Base-by-base conservation (phyloP, 2,329 filamentous ascomycete genomes). In the Ilyonectria sp. region DNA sequence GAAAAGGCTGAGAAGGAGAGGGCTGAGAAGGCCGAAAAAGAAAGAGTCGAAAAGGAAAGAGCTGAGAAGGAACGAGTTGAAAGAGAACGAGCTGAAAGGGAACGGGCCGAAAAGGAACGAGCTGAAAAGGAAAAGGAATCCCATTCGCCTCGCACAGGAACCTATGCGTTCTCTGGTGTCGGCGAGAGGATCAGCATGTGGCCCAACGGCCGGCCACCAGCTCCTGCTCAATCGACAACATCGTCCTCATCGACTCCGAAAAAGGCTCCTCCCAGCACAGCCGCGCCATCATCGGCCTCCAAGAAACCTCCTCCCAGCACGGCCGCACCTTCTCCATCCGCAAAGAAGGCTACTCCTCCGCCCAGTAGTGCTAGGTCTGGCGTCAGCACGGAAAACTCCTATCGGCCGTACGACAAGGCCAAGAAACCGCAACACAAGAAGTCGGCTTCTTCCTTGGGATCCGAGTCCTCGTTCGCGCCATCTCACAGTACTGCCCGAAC, bases 401-500 rank as follows among this genome's bases (percentile, higher is more conserved):
- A 90, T 80, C 90, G 93, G 56, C 92, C 93, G 1, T 95, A 95
- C 79, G 93, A 95, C 77, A 87, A 89, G 72, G 87, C 91, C 2
- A 90, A 87, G 75, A 85, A 85, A 60, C 85, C 86, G 9, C 78
- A 79, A 19, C 87, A 89, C 70, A 89, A 87, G 68, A 89, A 88
- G 64, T 92, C 92, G n/a, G 85, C 88, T 19, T 91, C 92, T 31
- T 92, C 92, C 0, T 84, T 92, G 26, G 80, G 79, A 75, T 97
- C 94, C 17, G 94, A 97, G 76, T 93, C 92, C 15, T 97, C 94
- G 1, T 98, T 95, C 81, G 92, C 94, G 2, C 89, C 93, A 1
- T 97, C 94, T 10, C 90, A 94, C 66, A 94, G 93, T 17, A 98
- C 95, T 1, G 88, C 93, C 11, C 90, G 91, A 65, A 97, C 95